Conservation (phyloP, 2,329 filamentous ascomycete genomes). For the Pseudopithomyces chartarum region DNA sequence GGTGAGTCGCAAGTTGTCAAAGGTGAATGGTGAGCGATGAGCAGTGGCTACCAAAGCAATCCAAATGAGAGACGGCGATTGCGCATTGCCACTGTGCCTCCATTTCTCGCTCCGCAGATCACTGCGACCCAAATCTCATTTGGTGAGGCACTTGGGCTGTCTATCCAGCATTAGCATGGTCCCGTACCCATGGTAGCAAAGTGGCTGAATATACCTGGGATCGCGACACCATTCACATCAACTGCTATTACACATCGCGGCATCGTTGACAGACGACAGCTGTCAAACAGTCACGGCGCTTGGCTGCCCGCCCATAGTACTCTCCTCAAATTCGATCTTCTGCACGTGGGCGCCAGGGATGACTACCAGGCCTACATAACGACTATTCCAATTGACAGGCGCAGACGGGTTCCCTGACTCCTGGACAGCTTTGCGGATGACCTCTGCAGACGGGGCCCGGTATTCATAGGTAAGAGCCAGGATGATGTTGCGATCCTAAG, state of each 20-base stretch:
- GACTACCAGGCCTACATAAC: conserved; percentile 87
- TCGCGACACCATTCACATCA: too few species aligned
- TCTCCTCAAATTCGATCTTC: conserved; percentile 85
- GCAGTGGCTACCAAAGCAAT: background rate
- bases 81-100: too few species aligned
- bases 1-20: background rate
- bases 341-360: conserved; percentile 84
- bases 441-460: conserved; percentile 65
- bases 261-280: background rate
- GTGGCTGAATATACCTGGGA: too few species aligned
- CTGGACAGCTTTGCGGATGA: conserved; percentile 45
- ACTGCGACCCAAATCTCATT: too few species aligned
- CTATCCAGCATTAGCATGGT: too few species aligned
- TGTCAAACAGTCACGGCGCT: conserved; percentile 28
- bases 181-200: too few species aligned
- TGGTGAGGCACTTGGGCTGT: too few species aligned
- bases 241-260: background rate
- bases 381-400: conserved; percentile 74
- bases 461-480: conserved; percentile 88
- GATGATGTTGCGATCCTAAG: conserved; percentile 84
- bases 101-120: too few species aligned
- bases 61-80: too few species aligned
- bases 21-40: background rate
- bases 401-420: conserved; percentile 51
- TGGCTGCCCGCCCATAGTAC: conserved; percentile 26